Conservation (phyloP, 169 alveolate genomes). For the Plasmodium yoelii region DNA sequence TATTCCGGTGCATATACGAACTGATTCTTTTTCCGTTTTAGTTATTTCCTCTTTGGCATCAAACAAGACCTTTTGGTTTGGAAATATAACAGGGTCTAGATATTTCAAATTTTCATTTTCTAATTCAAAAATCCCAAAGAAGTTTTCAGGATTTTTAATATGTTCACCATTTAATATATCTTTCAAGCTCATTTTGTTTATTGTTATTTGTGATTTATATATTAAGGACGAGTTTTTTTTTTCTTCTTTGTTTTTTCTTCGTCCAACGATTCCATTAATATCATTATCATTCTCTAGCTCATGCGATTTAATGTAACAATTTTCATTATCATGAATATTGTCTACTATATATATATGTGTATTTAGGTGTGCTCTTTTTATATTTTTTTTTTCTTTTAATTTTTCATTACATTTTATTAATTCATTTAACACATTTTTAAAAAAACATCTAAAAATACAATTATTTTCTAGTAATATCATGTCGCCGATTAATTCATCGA, state of each 20-base stretch:
- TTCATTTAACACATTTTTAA: conserved; percentile 39
- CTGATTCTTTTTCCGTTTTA: not conserved
- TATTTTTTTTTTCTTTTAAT: conserved; percentile 23
- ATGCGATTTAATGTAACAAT: not conserved
- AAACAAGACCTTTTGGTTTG: not conserved
- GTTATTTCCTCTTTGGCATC: not conserved
- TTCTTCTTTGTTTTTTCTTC: not conserved
- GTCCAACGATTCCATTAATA: not conserved
- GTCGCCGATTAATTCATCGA: conserved; percentile 58
- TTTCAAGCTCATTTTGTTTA: conserved; percentile 33
- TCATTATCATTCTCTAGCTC: not conserved
- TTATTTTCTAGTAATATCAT: conserved; percentile 60
- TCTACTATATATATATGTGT: conserved; percentile 19
- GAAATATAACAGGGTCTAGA: conserved; percentile 23
- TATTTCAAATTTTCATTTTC: conserved; percentile 51
- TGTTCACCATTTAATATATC: conserved; percentile 59
- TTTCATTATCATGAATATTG: conserved; percentile 1
- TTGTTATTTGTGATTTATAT: conserved; percentile 36
- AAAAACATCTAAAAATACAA: conserved; percentile 13
- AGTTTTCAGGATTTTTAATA: conserved; percentile 18
- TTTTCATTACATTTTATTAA: conserved; percentile 40
- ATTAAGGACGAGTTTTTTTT: not conserved
- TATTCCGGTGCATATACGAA: not conserved
- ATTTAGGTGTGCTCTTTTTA: conserved; percentile 20
- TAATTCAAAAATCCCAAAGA: conserved; percentile 31